Evolutionary conservation across 805 yeast genomes (phyloP).

Genomic region (Yamadazyma philogaea): DNA sequence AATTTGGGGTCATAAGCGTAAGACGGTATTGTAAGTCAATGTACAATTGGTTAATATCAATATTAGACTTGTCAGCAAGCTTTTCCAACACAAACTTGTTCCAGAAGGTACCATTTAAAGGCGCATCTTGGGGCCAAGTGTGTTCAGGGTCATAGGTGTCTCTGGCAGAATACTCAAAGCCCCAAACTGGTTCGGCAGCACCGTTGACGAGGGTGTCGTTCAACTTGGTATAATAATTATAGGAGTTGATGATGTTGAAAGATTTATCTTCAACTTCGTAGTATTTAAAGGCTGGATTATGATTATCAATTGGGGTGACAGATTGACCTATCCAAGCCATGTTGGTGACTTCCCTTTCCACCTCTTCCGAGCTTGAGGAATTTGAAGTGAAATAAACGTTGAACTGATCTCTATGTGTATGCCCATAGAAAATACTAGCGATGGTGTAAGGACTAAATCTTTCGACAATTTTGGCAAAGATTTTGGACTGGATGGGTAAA

Average conservation of each 20-base stretch:
- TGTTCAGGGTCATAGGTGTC: conserved; percentile 48
- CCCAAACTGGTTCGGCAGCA: conserved; percentile 61
- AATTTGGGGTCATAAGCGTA: conserved; percentile 53
- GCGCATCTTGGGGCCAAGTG: conserved; percentile 56
- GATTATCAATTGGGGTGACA: conserved; percentile 56
- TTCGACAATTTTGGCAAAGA: conserved; percentile 55
- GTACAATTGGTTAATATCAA: conserved; percentile 48
- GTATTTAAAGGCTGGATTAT: conserved; percentile 72
- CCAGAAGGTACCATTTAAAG: conserved; percentile 71
- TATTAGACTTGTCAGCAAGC: conserved; percentile 23
- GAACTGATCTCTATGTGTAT: conserved; percentile 69
- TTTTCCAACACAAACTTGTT: conserved; percentile 26
- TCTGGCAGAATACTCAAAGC: conserved; percentile 62
- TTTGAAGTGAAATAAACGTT: conserved; percentile 52
- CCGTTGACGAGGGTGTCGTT: conserved; percentile 54
- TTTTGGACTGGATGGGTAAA: conserved; percentile 57
- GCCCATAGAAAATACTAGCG: conserved; percentile 69
- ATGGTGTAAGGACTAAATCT: conserved; percentile 68
- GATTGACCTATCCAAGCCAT: conserved; percentile 68
- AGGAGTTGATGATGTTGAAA: conserved; percentile 58
- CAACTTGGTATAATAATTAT: conserved; percentile 57
- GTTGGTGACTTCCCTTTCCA: conserved; percentile 45
- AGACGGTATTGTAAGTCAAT: conserved; percentile 48
- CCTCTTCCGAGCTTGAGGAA: conserved; percentile 36
- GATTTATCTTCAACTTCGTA: conserved; percentile 62